Conservation (phyloP, 768 basidiomycete species). For the Boletus bicolor region DNA sequence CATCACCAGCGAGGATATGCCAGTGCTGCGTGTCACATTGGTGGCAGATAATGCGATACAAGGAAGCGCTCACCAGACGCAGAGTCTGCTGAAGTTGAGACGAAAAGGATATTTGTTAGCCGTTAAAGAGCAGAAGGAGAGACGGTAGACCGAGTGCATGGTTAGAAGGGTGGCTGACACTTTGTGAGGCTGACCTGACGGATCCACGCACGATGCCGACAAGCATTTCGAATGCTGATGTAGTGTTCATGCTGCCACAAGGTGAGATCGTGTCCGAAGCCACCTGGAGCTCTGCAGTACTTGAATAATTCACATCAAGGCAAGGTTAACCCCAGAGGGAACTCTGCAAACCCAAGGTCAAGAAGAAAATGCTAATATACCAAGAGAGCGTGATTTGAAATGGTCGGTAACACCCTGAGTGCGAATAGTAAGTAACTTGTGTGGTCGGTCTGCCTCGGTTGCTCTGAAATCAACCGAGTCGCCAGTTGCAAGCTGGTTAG, state of each 20-base stretch:
- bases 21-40: slow-evolving; percentile 17
- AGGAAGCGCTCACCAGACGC: slow-evolving; percentile 8
- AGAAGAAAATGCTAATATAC: neutral
- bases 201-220: neutral
- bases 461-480: no score
- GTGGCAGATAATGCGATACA: neutral
- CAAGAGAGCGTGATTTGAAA: neutral
- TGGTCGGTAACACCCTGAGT: no score
- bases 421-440: no score
- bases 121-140: neutral
- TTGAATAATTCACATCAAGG: no score
- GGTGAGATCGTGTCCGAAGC: neutral
- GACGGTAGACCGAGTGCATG: neutral
- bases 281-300: neutral
- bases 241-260: neutral
- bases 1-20: slow-evolving; percentile 11
- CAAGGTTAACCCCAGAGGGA: no score
- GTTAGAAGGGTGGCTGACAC: slow-evolving; percentile 15
- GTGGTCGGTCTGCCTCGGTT: no score
- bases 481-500: no score
- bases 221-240: neutral
- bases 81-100: neutral
- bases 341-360: no score
- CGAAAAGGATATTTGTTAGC: neutral
- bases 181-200: slow-evolving; percentile 14